These are phyloP conservation scores for Solanum corneliomulleri DNA, from an alignment of 257 asterid genomes.

Conservation along the genomic window DNA sequence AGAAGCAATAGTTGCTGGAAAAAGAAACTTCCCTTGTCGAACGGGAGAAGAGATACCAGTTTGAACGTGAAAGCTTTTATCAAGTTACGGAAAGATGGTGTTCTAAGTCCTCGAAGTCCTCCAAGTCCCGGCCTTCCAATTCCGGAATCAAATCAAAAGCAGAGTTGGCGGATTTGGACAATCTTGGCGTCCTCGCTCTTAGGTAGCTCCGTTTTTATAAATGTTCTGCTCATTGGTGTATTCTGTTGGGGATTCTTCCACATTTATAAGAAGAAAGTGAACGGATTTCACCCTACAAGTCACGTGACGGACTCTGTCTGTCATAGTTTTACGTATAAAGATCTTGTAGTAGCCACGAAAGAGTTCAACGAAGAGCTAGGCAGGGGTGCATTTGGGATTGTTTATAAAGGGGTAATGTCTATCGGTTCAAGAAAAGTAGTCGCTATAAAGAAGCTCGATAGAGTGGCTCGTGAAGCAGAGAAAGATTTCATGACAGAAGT, in stretches of 20 bases:
- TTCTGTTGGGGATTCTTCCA: background rate
- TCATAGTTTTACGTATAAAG: slow-evolving; percentile 23
- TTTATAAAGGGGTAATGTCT: slow-evolving; percentile 34
- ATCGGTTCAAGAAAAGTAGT: background rate
- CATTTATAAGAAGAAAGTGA: background rate
- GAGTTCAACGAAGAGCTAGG: slow-evolving; percentile 40
- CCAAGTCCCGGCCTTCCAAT: background rate
- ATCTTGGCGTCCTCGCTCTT: background rate
- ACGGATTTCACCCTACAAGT: background rate
- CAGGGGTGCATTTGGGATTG: slow-evolving; percentile 52
- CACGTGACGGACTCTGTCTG: background rate
- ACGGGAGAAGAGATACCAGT: slow-evolving; percentile 11
- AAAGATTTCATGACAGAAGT: slow-evolving; percentile 21
- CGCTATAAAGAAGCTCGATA: slow-evolving; percentile 23
- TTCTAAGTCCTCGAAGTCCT: background rate
- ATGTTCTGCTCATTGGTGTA: background rate
- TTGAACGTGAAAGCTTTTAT: background rate
- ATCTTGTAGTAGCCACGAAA: slow-evolving; percentile 23
- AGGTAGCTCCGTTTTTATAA: background rate
- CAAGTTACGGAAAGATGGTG: slow-evolving; percentile 5
- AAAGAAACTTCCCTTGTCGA: slow-evolving; percentile 27
- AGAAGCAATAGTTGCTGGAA: slow-evolving; percentile 16
- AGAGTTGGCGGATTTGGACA: slow-evolving; percentile 5
- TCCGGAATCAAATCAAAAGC: background rate
- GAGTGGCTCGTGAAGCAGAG: slow-evolving; percentile 1